These are phyloP conservation scores for Coemansia sp. DNA, from an alignment of 192 early-diverging fungal genomes.

Conservation along the genomic window DNA sequence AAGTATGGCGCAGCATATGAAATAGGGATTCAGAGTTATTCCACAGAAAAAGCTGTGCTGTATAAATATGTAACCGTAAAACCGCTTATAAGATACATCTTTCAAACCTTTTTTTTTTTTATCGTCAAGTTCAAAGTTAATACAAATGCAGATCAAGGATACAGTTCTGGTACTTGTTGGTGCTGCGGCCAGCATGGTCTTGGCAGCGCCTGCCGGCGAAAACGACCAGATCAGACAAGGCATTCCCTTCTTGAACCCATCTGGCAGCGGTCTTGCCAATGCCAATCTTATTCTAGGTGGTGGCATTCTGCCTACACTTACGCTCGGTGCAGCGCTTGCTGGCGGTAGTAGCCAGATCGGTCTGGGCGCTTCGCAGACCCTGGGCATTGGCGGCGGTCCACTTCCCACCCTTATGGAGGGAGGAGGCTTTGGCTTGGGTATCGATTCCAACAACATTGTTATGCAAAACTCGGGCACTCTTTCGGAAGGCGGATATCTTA, in stretches of 20 bases:
- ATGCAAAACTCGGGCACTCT: slow-evolving; percentile 16
- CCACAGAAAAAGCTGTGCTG: background rate
- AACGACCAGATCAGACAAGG: slow-evolving; percentile 4
- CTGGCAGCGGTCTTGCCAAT: slow-evolving; percentile 12
- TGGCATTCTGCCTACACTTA: slow-evolving; percentile 28
- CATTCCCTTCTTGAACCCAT: slow-evolving; percentile 6
- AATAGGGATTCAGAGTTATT: no score
- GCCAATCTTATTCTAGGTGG: slow-evolving; percentile 20
- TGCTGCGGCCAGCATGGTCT: background rate
- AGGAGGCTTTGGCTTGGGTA: background rate
- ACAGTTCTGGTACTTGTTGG: slow-evolving; percentile 1
- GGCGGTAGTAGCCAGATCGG: slow-evolving; percentile 11
- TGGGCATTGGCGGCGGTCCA: background rate
- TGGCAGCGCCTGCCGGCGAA: slow-evolving; percentile 15
- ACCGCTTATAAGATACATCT: background rate
- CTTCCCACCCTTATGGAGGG: background rate
- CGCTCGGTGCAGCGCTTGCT: slow-evolving; percentile 11
- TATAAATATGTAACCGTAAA: no score
- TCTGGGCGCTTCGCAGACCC: slow-evolving; percentile 13
- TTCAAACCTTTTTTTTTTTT: background rate
- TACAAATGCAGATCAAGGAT: slow-evolving; percentile 10
- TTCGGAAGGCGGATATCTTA: slow-evolving; percentile 26
- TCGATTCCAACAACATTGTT: slow-evolving; percentile 15
- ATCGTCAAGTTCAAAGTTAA: background rate
- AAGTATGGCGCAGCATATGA: slow-evolving; percentile 5